Base-by-base conservation (phyloP, 2,329 filamentous ascomycete genomes). In the Uncinocarpus reesii region DNA sequence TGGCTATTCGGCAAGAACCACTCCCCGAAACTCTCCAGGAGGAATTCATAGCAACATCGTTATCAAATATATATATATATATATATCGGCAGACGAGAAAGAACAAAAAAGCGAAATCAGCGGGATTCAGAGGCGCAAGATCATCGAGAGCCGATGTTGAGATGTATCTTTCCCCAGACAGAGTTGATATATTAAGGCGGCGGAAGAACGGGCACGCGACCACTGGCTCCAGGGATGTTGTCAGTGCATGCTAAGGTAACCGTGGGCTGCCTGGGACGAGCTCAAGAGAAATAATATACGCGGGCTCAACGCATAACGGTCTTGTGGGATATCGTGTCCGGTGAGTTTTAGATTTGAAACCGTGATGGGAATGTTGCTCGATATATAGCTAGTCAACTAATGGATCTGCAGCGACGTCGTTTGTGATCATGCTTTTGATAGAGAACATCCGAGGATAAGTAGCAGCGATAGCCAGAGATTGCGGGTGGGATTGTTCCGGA, bases 1-100 rank as follows among this genome's bases (percentile, higher is more conserved):
- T n/a, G n/a, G 6, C 10, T 20, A 29, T 11, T 37, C 20, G 42
- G 42, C n/a, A 15, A 29, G 20, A 20, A 31, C 24, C 34, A 11
- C 43, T 37, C 32, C 32, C 43, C n/a, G 43, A 15, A 26, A 37
- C n/a, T 24, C 11, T 18, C 16, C 18, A 40, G 24, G 18, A 6
- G 31, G 34, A 26, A 21, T 13, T 47, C 44, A 47, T 47, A 38
- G 45, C 45, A 47, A 11, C 37, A 40, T 40, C 26, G 16, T 13
- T 3, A 20, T 16, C 35, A 37, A 47, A n/a, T n/a, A n/a, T n/a
- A n/a, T n/a, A n/a, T n/a, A n/a, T n/a, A n/a, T n/a, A n/a, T n/a
- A n/a, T n/a, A n/a, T n/a, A n/a, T 5, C 7, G 16, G 7, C 10
- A 38, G 18, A 29, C 13, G 15, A 21, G 20, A 26, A 46, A 46